Percentiles rank a stretch among this genome's conserved stretches.
These are phyloP conservation scores for Rhytidiadelphus loreus DNA, from an alignment of 225 moss, liverwort and hornwort species.

Conservation along the genomic window DNA sequence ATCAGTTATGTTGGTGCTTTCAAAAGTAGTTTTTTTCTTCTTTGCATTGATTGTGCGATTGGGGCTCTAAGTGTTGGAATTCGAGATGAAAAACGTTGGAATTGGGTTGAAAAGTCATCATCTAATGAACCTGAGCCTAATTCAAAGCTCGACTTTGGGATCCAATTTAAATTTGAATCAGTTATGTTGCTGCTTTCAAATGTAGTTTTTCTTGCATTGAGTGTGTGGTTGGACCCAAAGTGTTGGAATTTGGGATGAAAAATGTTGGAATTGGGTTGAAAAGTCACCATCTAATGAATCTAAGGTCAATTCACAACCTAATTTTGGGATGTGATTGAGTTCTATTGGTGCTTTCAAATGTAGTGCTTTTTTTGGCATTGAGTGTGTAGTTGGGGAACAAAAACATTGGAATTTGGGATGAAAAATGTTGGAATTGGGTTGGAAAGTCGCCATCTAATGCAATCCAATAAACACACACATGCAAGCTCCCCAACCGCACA, in stretches of 20 bases:
- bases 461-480: no score
- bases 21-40: not conserved
- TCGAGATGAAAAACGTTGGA: not conserved
- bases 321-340: no score
- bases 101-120: not conserved
- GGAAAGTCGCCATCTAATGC: not conserved
- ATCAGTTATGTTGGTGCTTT: not conserved
- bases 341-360: no score
- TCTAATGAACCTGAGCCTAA: not conserved
- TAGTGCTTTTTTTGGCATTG: no score
- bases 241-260: no score
- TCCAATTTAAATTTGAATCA: not conserved
- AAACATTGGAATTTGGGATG: no score
- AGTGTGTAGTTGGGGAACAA: no score
- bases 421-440: no score
- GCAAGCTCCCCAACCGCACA: accelerated
- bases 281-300: not conserved
- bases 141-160: not conserved
- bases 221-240: no score
- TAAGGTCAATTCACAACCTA: no score
- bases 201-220: no score
- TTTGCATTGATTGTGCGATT: not conserved
- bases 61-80: not conserved
- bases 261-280: not conserved
- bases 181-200: no score